Percentiles rank a stretch among this genome's conserved stretches.
These are phyloP conservation scores for Agrocybe praecox DNA, from an alignment of 768 basidiomycete species.

Conservation along the genomic window DNA sequence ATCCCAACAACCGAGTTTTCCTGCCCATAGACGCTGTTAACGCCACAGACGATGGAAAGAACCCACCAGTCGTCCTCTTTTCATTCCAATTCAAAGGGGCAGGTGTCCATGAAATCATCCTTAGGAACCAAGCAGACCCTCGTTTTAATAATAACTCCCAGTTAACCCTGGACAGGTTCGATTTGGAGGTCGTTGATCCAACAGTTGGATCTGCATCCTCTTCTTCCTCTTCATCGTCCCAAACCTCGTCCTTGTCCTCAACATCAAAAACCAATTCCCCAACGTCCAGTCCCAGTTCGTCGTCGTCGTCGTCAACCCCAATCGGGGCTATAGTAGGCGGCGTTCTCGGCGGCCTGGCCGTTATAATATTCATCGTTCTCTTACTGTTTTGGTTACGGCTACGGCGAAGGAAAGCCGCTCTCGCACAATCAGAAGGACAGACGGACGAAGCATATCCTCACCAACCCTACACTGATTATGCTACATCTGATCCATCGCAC, in stretches of 20 bases:
- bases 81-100: slow-evolving; percentile 17
- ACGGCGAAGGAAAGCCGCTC: slow-evolving; percentile 1
- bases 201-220: not conserved
- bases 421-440: not conserved
- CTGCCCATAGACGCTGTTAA: slow-evolving; percentile 29
- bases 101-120: slow-evolving; percentile 29
- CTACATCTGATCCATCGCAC: not conserved
- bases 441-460: not conserved
- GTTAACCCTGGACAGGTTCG: slow-evolving; percentile 28
- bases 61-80: slow-evolving; percentile 30
- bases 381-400: slow-evolving; percentile 14
- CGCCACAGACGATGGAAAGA: slow-evolving; percentile 24
- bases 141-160: slow-evolving; percentile 28
- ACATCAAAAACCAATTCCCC: not conserved
- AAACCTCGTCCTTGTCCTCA: not conserved
- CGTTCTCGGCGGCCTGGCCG: slow-evolving; percentile 38
- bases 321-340: slow-evolving; percentile 42
- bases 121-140: slow-evolving; percentile 25
- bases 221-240: not conserved
- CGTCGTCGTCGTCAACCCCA: slow-evolving; percentile 7
- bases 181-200: slow-evolving; percentile 15
- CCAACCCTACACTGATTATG: not conserved
- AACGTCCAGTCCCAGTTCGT: not conserved
- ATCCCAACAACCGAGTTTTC: slow-evolving; percentile 25
- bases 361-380: slow-evolving; percentile 26